Base-by-base conservation (phyloP, 2,329 filamentous ascomycete genomes). In the Polytolypa hystricis region DNA sequence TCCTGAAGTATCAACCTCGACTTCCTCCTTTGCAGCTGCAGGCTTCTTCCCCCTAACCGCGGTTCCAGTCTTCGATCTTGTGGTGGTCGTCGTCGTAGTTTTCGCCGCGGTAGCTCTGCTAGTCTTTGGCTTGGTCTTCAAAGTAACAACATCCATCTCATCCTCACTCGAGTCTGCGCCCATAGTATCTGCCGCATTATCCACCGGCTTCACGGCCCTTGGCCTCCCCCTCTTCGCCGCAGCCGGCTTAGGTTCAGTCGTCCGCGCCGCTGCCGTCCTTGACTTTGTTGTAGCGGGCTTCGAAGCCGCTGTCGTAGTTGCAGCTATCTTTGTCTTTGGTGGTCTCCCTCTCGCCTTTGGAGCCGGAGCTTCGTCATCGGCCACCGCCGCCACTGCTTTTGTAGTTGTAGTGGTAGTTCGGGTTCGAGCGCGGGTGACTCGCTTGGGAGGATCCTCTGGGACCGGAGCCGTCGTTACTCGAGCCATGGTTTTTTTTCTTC, bases 111-210 rank as follows among this genome's bases (percentile, higher is more conserved):
- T n/a, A 6, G 17, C 20, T 10, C 26, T 10, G 3, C 9, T 12
- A 12, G n/a, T 6, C 18, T 39, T 39, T 11, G 25, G 31, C 7
- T 19, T 30, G 27, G 11, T 32, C 10, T 27, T 30, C n/a, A 39
- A 29, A n/a, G 31, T 38, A 8, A 47, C 42, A 31, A 47, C 38
- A 29, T 47, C 35, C 38, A 47, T 39, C 29, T 47, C 44, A 35
- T 47, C 44, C 10, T 45, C 44, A 21, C 44, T 46, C 3, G 38
- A 39, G 5, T 40, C 43, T 8, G 6, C 20, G 29, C 29, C 37
- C 7, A 30, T 9, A 18, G 10, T 21, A 20, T 25, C 35, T 8
- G 11, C 15, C 5, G n/a, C 20, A 17, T 23, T 21, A 4, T 36
- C 28, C 6, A 16, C 15, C 3, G 14, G n/a, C 33, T 38, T 42